Evolutionary conservation across 495 filamentous ascomycete genomes (phyloP).

Genomic region (Hypoxylon fragiforme): DNA sequence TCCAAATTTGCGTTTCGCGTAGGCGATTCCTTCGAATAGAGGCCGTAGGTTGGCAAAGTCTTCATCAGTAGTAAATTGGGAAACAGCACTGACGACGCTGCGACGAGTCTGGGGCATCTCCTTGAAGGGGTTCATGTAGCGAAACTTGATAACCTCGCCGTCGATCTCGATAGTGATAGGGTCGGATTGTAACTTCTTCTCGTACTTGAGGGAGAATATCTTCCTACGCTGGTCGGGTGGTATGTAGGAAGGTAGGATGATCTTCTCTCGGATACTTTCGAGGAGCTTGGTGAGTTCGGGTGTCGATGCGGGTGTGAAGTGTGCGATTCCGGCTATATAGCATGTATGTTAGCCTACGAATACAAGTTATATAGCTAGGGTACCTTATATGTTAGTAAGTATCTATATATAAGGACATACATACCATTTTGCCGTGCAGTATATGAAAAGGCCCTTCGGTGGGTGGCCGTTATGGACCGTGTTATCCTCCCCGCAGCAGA

Average conservation of each 20-base stretch:
- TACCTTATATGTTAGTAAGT: too few species aligned
- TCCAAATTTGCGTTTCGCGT: slow-evolving; percentile 44
- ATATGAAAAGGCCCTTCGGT: slow-evolving; percentile 32
- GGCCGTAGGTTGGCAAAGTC: slow-evolving; percentile 65
- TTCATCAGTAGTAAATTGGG: slow-evolving; percentile 55
- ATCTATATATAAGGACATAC: neutral
- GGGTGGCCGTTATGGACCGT: slow-evolving; percentile 1
- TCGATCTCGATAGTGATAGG: slow-evolving; percentile 64
- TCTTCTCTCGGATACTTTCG: slow-evolving; percentile 58
- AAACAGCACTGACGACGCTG: slow-evolving; percentile 45
- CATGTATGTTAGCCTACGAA: neutral
- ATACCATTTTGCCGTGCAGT: slow-evolving; percentile 31
- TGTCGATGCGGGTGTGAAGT: slow-evolving; percentile 41
- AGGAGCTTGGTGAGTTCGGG: slow-evolving; percentile 48
- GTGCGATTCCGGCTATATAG: slow-evolving; percentile 20
- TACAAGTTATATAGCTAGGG: too few species aligned
- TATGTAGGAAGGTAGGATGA: slow-evolving; percentile 68
- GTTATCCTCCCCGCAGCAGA: slow-evolving; percentile 24
- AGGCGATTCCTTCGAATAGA: slow-evolving; percentile 60
- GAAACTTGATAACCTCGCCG: slow-evolving; percentile 59
- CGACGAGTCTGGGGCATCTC: slow-evolving; percentile 41
- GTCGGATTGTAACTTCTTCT: slow-evolving; percentile 56
- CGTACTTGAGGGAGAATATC: slow-evolving; percentile 56
- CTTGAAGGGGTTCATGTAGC: slow-evolving; percentile 44
- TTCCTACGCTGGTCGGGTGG: slow-evolving; percentile 55